Base-by-base conservation (phyloP, 345 rosid species). In the Arabidopsis arenosa region DNA sequence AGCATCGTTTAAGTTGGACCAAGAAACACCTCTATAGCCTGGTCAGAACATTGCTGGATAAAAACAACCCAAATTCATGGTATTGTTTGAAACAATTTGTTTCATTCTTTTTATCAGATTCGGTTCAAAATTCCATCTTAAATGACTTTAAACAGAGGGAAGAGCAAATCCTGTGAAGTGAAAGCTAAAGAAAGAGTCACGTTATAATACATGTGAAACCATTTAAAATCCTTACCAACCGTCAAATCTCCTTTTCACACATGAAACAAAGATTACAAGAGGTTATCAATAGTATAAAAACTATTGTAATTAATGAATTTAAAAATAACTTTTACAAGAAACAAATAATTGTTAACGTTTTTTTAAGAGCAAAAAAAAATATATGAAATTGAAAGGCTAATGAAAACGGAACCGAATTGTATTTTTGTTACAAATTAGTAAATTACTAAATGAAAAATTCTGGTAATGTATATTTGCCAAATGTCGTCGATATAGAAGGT, bases 131-230 rank as follows among this genome's bases (percentile, higher is more conserved):
- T 12, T 60, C 35, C 17, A 40, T 21, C 35, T 18, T 21, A 21
- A 14, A 40, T 40, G 66, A 21, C 10, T 23, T 40, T 40, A 21
- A 23, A 61, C 15, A 14, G 7, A 26, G 17, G 18, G 30, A 10
- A 62, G 12, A 62, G 18, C 12, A 62, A 41, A 62, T 61, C 51
- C 5, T 62, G 66, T 40, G 67, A 62, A 41, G 66, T 63, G 18
- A 63, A 26, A 43, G 52, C 21, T 5, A 28, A 43, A 43, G 66
- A 41, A 11, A 44, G 17, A 52, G 61, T 68, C 51, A 53, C 61
- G 21, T 68, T 67, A 40, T 39, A 40, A 41, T 13, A 53, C 72
- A 21, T 68, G 62, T 68, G 37, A 52, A 21, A 23, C 51, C 51
- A 26, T 37, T 53, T 26, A 23, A 36, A 37, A 37, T 9, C 36